Evolutionary conservation across 805 yeast genomes (phyloP).

Genomic region (Yarrowia sp.): DNA sequence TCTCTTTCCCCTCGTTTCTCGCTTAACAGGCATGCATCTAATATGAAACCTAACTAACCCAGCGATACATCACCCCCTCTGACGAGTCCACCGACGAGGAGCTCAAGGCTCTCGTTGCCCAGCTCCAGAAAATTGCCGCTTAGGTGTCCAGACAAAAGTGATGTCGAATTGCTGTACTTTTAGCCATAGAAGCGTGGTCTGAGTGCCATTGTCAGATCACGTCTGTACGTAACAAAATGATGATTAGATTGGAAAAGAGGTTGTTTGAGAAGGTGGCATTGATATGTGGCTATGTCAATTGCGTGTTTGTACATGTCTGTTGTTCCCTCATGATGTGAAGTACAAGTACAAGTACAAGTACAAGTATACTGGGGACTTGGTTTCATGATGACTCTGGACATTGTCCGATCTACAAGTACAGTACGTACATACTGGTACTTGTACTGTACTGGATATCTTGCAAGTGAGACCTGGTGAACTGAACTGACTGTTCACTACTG

Average conservation of each 20-base stretch:
- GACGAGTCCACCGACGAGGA: slow-evolving; percentile 36
- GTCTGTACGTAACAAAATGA: neutral
- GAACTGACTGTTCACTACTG: no score
- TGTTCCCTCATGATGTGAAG: no score
- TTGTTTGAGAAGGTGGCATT: neutral
- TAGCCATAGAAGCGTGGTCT: neutral
- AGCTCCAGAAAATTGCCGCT: slow-evolving; percentile 33
- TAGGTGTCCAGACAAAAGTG: neutral
- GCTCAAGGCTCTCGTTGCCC: slow-evolving; percentile 24
- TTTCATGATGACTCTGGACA: no score
- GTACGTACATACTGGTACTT: no score
- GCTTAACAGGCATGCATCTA: slow-evolving; percentile 1
- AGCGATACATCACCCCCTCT: slow-evolving; percentile 39
- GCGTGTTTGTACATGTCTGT: no score
- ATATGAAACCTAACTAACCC: slow-evolving; percentile 28
- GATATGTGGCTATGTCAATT: no score
- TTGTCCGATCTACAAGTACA: no score
- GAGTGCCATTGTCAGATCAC: neutral
- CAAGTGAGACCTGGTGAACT: no score
- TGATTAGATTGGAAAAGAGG: no score
- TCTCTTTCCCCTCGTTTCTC: neutral
- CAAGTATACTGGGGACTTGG: no score
- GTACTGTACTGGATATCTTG: no score
- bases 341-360: no score
- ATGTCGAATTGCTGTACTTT: slow-evolving; percentile 3